phyloP scores from a whole-genome alignment of 139 green algal genomes.

The Zygnema circumcarinatum region DNA sequence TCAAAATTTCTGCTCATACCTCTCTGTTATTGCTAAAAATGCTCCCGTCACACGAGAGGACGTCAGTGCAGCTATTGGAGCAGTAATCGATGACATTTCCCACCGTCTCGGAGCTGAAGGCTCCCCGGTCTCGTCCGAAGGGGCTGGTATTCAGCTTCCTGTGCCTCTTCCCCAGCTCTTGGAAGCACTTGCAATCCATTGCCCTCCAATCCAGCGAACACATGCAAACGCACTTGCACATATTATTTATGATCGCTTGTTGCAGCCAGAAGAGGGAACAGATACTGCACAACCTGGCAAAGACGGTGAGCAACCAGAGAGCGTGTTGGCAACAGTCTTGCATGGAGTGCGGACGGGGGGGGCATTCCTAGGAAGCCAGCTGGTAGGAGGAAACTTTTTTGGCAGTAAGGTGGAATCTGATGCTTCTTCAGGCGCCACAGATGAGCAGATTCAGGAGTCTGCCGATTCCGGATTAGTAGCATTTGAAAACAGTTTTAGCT shows the following conservation, averaged over 20 bases:
- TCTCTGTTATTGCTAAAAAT: not conserved
- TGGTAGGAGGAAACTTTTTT: too few species aligned
- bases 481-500: not conserved
- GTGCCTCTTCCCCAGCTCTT: not conserved
- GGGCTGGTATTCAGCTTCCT: not conserved
- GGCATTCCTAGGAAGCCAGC: too few species aligned
- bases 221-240: not conserved
- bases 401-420: too few species aligned
- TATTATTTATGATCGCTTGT: not conserved
- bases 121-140: not conserved
- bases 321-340: too few species aligned
- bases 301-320: too few species aligned
- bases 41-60: not conserved
- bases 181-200: not conserved
- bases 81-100: not conserved
- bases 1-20: not conserved
- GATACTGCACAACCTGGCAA: too few species aligned
- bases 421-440: too few species aligned
- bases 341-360: too few species aligned
- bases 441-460: too few species aligned
- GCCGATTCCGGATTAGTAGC: too few species aligned
- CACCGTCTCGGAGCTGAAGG: not conserved
- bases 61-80: not conserved
- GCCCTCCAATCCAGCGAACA: not conserved
- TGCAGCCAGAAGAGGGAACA: not conserved